A percentile compares a stretch with the other conserved stretches of the same genome.
phyloP scores from a whole-genome alignment of 2,329 filamentous ascomycete genomes.

The Venturia nashicola region DNA sequence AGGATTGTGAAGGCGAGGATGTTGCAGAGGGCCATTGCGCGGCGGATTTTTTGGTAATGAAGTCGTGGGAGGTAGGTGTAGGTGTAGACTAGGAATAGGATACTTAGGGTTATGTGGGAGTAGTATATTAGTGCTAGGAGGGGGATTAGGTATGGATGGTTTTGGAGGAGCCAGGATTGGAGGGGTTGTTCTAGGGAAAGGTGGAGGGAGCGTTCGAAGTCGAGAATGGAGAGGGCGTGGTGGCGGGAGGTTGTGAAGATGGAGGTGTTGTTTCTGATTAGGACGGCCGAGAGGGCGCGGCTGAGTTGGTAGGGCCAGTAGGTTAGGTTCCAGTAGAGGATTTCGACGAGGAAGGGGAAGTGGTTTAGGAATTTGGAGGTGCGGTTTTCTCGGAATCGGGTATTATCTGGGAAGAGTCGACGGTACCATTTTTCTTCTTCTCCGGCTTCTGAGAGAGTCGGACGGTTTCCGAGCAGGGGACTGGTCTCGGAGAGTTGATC shows the following conservation, averaged over 20 bases:
- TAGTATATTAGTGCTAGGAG: slow-evolving; percentile 33
- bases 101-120: slow-evolving; percentile 34
- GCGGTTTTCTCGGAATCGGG: not conserved
- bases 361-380: not conserved
- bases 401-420: not conserved
- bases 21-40: slow-evolving; percentile 37
- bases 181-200: slow-evolving; percentile 29
- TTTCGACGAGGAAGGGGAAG: slow-evolving; percentile 8
- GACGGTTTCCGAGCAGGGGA: not conserved
- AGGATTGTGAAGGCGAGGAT: slow-evolving; percentile 36
- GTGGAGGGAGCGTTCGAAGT: slow-evolving; percentile 24
- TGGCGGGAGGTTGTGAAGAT: slow-evolving; percentile 26
- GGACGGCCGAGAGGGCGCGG: slow-evolving; percentile 30
- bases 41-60: slow-evolving; percentile 31
- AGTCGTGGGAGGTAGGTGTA: slow-evolving; percentile 32
- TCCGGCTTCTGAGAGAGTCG: not conserved
- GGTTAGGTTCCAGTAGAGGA: slow-evolving; percentile 7
- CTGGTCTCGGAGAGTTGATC: not conserved
- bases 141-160: slow-evolving; percentile 25
- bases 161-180: slow-evolving; percentile 28
- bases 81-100: slow-evolving; percentile 35
- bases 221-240: slow-evolving; percentile 31
- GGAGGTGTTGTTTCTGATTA: slow-evolving; percentile 27
- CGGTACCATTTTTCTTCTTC: not conserved
- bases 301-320: slow-evolving; percentile 30